These are phyloP conservation scores for Yamadazyma diospyri DNA, from an alignment of 1,139 yeast species.

Conservation along the genomic window DNA sequence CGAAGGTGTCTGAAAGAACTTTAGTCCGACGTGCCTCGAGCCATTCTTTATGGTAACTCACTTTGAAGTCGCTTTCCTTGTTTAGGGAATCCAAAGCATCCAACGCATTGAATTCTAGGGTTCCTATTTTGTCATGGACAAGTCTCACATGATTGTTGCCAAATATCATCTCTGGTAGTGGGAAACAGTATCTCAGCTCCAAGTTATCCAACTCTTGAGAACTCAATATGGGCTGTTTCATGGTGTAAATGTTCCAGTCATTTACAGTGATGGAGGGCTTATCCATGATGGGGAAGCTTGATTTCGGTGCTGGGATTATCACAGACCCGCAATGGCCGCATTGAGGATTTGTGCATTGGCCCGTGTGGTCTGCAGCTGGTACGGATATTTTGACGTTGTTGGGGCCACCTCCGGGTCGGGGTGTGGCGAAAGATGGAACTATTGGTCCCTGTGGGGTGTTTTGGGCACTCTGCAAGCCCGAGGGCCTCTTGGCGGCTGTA, in stretches of 20 bases:
- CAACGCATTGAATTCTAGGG: constrained; percentile 63
- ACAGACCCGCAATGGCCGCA: constrained; percentile 67
- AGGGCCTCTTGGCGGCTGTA: background rate
- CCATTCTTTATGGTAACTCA: constrained; percentile 91
- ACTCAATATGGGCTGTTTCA: constrained; percentile 73
- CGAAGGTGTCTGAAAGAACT: constrained; percentile 17
- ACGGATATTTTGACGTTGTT: constrained; percentile 17
- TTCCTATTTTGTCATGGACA: constrained; percentile 35
- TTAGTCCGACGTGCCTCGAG: constrained; percentile 54
- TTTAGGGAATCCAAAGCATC: constrained; percentile 75
- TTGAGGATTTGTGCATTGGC: constrained; percentile 46
- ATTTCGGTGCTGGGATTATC: constrained; percentile 69
- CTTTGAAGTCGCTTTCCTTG: constrained; percentile 43
- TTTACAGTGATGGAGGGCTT: constrained; percentile 62
- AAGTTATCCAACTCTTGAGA: constrained; percentile 70
- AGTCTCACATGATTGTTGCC: constrained; percentile 77
- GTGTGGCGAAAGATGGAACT: constrained; percentile 2
- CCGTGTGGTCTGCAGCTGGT: constrained; percentile 32
- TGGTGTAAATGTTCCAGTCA: constrained; percentile 75
- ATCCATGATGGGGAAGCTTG: constrained; percentile 59
- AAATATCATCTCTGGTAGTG: constrained; percentile 96
- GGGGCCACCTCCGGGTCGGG: background rate
- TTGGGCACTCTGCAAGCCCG: background rate
- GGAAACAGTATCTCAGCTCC: constrained; percentile 60
- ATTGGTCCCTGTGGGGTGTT: background rate